Evolutionary conservation across 2,329 filamentous ascomycete species (phyloP).

Genomic region (Botrytis elliptica): DNA sequence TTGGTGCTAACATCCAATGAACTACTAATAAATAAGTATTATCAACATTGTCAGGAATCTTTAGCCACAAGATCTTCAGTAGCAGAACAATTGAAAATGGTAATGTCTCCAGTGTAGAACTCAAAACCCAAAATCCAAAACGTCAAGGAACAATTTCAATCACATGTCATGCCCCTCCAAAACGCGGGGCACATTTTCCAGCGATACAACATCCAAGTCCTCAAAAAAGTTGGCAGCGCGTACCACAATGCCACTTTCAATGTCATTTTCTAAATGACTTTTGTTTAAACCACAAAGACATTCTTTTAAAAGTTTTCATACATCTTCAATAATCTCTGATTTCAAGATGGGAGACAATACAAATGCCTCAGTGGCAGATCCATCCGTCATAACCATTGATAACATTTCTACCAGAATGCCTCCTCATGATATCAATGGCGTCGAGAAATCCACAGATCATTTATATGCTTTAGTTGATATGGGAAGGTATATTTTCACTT

Average conservation of each 20-base stretch:
- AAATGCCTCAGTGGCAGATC: neutral
- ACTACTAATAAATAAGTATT: neutral
- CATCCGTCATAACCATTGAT: slow-evolving; percentile 34
- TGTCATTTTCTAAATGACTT: neutral
- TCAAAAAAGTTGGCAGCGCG: slow-evolving; percentile 11
- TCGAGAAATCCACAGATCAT: slow-evolving; percentile 23
- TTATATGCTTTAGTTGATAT: slow-evolving; percentile 40
- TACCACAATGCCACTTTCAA: neutral
- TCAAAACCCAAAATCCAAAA: neutral
- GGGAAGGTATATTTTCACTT: slow-evolving; percentile 38
- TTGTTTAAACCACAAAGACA: neutral
- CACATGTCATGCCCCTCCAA: slow-evolving; percentile 11
- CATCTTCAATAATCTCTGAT: neutral
- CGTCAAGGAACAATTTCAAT: neutral
- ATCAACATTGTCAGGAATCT: neutral
- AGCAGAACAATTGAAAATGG: neutral
- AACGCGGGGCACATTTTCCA: slow-evolving; percentile 8
- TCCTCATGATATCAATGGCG: slow-evolving; percentile 24
- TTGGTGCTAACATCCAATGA: neutral
- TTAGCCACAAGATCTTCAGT: neutral
- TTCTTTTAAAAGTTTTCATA: neutral
- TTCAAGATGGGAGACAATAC: neutral
- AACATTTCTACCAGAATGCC: slow-evolving; percentile 37
- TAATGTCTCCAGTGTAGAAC: neutral
- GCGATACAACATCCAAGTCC: neutral